phyloP scores from a whole-genome alignment of 345 rosid species.

The Brassica napus region DNA sequence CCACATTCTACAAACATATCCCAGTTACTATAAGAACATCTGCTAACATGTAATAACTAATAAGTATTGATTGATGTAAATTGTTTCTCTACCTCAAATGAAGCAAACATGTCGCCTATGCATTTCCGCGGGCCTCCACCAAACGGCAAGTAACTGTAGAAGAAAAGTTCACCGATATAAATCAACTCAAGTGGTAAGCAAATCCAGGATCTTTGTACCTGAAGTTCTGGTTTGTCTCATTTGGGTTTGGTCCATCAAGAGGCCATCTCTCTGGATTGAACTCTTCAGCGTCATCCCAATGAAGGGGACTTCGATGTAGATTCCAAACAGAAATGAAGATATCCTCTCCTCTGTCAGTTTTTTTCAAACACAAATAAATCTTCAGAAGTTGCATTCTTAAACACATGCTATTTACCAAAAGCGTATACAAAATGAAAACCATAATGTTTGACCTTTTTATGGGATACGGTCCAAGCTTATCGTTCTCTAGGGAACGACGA shows the following conservation, averaged over 20 bases:
- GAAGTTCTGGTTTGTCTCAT: constrained; percentile 92
- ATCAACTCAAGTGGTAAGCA: neutral
- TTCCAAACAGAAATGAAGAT: constrained; percentile 94
- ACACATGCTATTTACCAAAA: neutral
- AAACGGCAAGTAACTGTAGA: constrained; percentile 87
- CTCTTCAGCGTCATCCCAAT: constrained; percentile 74
- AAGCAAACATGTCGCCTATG: constrained; percentile 91
- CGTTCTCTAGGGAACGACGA: constrained; percentile 76
- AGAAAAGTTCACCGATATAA: neutral
- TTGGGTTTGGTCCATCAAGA: constrained; percentile 90
- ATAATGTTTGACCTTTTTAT: constrained; percentile 58
- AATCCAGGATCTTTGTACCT: constrained; percentile 43
- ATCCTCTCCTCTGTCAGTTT: constrained; percentile 72
- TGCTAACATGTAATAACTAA: neutral
- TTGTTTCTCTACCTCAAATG: constrained; percentile 68
- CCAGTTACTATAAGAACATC: constrained; percentile 7
- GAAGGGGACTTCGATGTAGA: constrained; percentile 80
- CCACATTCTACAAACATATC: constrained; percentile 59
- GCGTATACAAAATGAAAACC: neutral
- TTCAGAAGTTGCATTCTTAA: constrained; percentile 7
- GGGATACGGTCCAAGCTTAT: constrained; percentile 78
- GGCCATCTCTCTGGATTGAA: constrained; percentile 99
- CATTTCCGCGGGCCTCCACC: constrained; percentile 99
- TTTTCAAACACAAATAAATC: constrained; percentile 21
- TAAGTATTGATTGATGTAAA: neutral